Percentiles rank a stretch among this genome's conserved stretches.
phyloP scores from a whole-genome alignment of 306 rosid genomes.

The Castanopsis chinensis region DNA sequence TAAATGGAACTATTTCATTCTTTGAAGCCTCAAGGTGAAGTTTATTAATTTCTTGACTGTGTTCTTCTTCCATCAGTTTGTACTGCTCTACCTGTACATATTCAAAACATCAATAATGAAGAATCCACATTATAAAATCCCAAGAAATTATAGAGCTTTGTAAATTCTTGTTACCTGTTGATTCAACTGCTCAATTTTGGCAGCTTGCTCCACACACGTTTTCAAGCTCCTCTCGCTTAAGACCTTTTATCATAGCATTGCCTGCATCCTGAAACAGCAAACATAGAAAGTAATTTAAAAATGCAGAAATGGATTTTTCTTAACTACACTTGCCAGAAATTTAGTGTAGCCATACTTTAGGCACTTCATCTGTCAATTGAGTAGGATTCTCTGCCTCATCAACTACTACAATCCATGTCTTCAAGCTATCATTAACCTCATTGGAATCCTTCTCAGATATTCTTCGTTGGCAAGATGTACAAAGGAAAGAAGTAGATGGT shows the following conservation, averaged over 20 bases:
- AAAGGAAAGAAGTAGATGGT: slow-evolving; percentile 43
- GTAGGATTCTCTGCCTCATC: slow-evolving; percentile 40
- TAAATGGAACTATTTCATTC: slow-evolving; percentile 23
- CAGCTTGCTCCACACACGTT: slow-evolving; percentile 66
- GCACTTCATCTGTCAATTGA: slow-evolving; percentile 25
- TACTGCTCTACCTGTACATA: slow-evolving; percentile 53
- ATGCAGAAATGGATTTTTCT: background rate
- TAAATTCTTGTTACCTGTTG: slow-evolving; percentile 50
- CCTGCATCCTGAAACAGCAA: slow-evolving; percentile 22
- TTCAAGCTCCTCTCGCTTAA: slow-evolving; percentile 59
- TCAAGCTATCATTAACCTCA: slow-evolving; percentile 47
- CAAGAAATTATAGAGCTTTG: slow-evolving; percentile 5
- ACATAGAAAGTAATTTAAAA: background rate
- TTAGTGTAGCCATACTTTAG: slow-evolving; percentile 32
- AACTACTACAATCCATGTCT: slow-evolving; percentile 33
- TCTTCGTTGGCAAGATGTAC: slow-evolving; percentile 64
- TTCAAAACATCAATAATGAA: slow-evolving; percentile 8
- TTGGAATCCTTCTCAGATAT: slow-evolving; percentile 33
- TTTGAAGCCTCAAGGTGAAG: background rate
- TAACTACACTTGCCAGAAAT: background rate
- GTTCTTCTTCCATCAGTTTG: slow-evolving; percentile 41
- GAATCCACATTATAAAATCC: slow-evolving; percentile 8
- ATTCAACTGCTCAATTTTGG: slow-evolving; percentile 60
- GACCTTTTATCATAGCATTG: slow-evolving; percentile 26
- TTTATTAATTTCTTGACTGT: slow-evolving; percentile 32